Evolutionary conservation across 768 basidiomycete genomes (phyloP), one percentile per base, ranked within the genome.

Genomic region (Leucocoprinus sp.): DNA sequence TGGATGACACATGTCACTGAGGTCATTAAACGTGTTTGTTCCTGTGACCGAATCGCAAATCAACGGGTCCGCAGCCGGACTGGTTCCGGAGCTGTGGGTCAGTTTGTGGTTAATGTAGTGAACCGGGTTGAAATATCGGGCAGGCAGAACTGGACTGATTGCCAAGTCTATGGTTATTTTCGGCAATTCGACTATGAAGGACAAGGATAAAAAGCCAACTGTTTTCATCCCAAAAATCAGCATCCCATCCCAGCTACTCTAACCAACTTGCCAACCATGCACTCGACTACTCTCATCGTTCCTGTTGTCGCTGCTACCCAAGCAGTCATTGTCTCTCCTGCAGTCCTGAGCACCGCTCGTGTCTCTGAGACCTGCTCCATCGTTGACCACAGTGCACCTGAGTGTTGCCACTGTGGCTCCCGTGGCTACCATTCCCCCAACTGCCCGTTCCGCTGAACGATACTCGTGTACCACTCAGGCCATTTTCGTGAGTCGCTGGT

Each of bases 401-500:
- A 84, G 60, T 86, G 84, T 66, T 84, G 81, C 70, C 81, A 84
- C 60, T 86, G 84, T 52, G 82, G 82, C 54, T 81, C 70, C 70
- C 78, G 83, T 54, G 82, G 81, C 29, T 57, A 66, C 49, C 73
- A 75, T 55, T 60, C 76, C 21, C 74, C 78, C 27, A 70, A 66
- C 56, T 84, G 82, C 68, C 80, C 80, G 34, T 82, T 82, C 78
- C 75, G 69, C 34, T 43, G 39, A 45, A 39, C 53, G 24, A 18
- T 39, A 31, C 37, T 37, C 40, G 42, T 33, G 42, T 43, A 31
- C 23, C 34, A 35, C 34, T 37, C 23, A 15, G 7, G 17, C 7
- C 5, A 24, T 47, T 31, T 42, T 39, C 28, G 44, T 42, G 31
- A 6, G 42, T 39, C 40, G 17, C 9, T 19, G 23, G 31, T 36